Percentiles rank a stretch among this genome's conserved stretches.
Evolutionary conservation across 805 yeast genomes (phyloP).

Genomic region (Metschnikowia arizonensis): DNA sequence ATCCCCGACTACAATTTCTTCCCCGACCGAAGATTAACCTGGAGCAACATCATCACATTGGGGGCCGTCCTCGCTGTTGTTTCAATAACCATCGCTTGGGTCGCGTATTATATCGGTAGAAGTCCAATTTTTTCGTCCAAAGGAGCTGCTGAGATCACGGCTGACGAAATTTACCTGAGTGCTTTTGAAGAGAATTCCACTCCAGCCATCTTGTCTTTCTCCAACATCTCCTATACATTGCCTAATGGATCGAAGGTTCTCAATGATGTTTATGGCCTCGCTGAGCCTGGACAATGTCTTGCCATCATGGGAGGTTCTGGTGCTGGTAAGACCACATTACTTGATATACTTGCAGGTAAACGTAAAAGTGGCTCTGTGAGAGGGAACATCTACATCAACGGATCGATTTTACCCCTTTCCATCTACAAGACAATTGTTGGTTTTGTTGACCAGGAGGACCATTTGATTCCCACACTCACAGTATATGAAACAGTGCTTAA

Average conservation of each 20-base stretch:
- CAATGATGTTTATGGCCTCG: constrained; percentile 65
- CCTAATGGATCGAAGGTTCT: constrained; percentile 49
- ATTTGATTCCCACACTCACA: constrained; percentile 83
- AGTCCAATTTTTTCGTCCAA: constrained; percentile 55
- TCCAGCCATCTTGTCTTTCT: constrained; percentile 75
- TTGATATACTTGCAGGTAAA: constrained; percentile 89
- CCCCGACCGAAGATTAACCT: constrained; percentile 40
- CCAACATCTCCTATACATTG: constrained; percentile 59
- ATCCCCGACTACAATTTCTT: constrained; percentile 87
- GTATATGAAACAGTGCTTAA: constrained; percentile 94
- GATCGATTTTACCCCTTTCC: constrained; percentile 42
- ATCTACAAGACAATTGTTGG: constrained; percentile 72
- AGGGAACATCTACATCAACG: constrained; percentile 77
- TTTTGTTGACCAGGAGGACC: constrained; percentile 95
- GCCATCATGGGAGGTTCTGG: constrained; percentile 99
- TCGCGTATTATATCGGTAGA: constrained; percentile 48
- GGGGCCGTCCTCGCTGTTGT: constrained; percentile 41
- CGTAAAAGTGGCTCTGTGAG: constrained; percentile 66
- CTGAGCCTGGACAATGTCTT: constrained; percentile 80
- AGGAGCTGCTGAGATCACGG: constrained; percentile 16
- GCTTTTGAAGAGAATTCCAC: constrained; percentile 51
- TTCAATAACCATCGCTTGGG: constrained; percentile 38
- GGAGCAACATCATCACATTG: constrained; percentile 46
- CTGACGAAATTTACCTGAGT: constrained; percentile 21
- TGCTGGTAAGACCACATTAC: constrained; percentile 92